Evolutionary conservation across 2,329 filamentous ascomycete genomes (phyloP), one percentile per base, ranked within the genome.

Genomic region (Myotisia sp.): DNA sequence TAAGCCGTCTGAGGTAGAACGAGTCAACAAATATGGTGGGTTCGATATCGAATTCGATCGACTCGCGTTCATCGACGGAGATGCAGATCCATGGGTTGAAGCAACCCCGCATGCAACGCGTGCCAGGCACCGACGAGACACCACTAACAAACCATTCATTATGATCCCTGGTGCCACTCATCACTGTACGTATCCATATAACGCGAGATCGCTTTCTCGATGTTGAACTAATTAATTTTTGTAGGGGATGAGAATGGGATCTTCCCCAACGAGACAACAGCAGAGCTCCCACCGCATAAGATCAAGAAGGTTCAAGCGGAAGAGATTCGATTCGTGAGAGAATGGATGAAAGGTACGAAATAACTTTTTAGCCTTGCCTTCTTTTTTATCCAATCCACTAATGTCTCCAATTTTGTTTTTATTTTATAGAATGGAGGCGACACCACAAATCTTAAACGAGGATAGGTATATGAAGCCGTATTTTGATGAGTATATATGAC

Each of bases 41-140:
- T 80, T 75, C 54, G 60, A 70, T 51, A 76, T 90, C 45, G 68
- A 70, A 29, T 85, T 83, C 50, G 70, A 76, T 1, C 76, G 83
- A 2, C 68, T 92, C 0, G 84, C 84, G 2, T 68, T 81, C 30
- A 63, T 92, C 24, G 82, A 85, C 41, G 83, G 83, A 18, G 70
- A 81, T 42, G 71, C 72, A 37, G 84, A 92, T 49, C 82, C 83
- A 0, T 92, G 84, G 84, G 70, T 77, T 12, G 71, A 74, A 0
- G 79, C 79, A 0, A 79, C 76, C 0, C 73, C 79, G 1, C 75
- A 87, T 32, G 76, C 74, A 0, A 68, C 73, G n/a, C 68, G 63
- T 1, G 67, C 74, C 0, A 62, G 65, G 0, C 57, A 63, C 19
- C 63, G 79, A 13, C 55, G 61, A 9, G 79, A 68, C 28, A 80